phyloP scores from a whole-genome alignment of 352 stramenopile genomes.

The Phytophthora sansomeana region DNA sequence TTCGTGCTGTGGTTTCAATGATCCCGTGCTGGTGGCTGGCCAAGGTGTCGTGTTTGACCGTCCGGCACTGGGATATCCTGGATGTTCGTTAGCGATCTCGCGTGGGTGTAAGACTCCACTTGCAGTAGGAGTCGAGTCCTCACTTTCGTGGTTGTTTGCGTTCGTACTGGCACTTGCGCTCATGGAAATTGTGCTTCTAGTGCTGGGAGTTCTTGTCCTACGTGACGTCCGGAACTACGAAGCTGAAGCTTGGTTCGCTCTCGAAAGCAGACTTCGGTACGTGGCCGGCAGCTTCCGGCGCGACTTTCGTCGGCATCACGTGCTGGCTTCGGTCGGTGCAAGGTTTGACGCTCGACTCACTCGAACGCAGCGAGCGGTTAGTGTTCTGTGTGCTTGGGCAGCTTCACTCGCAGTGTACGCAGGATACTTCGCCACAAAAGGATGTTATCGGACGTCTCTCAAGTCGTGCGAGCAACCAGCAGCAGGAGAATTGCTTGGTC shows the following conservation, averaged over 20 bases:
- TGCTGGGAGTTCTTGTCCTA: constrained; percentile 37
- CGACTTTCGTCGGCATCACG: constrained; percentile 50
- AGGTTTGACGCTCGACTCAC: constrained; percentile 72
- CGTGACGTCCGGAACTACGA: constrained; percentile 42
- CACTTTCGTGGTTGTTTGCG: constrained; percentile 57
- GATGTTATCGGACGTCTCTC: constrained; percentile 65
- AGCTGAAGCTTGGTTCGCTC: constrained; percentile 51
- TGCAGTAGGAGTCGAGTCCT: constrained; percentile 40
- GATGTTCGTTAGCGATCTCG: constrained; percentile 47
- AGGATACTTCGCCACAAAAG: constrained; percentile 58
- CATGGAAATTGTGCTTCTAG: constrained; percentile 38
- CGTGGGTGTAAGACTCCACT: constrained; percentile 48
- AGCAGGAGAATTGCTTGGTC: constrained; percentile 48
- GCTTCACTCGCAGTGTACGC: constrained; percentile 60
- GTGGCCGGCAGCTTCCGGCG: constrained; percentile 58
- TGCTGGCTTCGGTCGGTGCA: constrained; percentile 56
- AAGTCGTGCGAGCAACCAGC: constrained; percentile 69
- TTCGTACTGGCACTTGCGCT: constrained; percentile 49
- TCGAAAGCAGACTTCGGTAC: constrained; percentile 65
- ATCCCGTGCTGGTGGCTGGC: constrained; percentile 43
- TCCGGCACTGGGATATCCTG: constrained; percentile 38
- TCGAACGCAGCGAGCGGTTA: constrained; percentile 58
- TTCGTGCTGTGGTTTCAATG: constrained; percentile 62
- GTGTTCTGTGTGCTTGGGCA: constrained; percentile 51
- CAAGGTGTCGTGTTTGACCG: constrained; percentile 57